Evolutionary conservation across 768 basidiomycete species (phyloP).

Genomic region (Cytidiella melzeri): DNA sequence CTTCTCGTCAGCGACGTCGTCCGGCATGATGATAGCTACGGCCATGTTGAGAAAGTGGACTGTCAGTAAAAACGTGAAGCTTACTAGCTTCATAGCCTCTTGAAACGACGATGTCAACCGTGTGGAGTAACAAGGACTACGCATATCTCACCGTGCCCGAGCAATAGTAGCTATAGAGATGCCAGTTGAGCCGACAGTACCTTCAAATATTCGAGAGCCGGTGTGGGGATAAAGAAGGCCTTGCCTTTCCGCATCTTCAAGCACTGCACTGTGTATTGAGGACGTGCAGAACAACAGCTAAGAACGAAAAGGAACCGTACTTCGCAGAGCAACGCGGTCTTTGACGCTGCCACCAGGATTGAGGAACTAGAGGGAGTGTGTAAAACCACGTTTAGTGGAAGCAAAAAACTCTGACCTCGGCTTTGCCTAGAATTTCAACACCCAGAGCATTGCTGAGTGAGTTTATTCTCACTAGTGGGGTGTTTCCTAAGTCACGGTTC

Average conservation of each 20-base stretch:
- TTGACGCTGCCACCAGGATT: conserved; percentile 99
- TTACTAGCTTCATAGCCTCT: conserved; percentile 88
- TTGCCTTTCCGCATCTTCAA: conserved; percentile 83
- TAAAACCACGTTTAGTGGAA: background rate
- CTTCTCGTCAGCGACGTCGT: conserved; percentile 89
- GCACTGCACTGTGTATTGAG: conserved; percentile 64
- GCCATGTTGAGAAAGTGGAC: background rate
- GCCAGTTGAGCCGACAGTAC: conserved; percentile 93
- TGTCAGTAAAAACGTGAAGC: conserved; percentile 19
- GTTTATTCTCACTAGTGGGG: conserved; percentile 86
- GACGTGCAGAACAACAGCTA: no score
- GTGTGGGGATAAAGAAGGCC: conserved; percentile 82
- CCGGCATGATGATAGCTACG: conserved; percentile 83
- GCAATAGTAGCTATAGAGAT: conserved; percentile 96
- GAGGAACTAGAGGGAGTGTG: conserved; percentile 55
- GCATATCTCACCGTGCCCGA: conserved; percentile 60
- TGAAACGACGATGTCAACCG: background rate
- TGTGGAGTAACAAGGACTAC: background rate
- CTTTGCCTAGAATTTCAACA: conserved; percentile 93
- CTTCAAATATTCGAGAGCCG: conserved; percentile 92
- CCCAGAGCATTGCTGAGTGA: conserved; percentile 88
- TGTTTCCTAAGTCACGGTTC: conserved; percentile 62
- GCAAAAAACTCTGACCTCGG: conserved; percentile 53
- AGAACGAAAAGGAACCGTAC: conserved; percentile 39
- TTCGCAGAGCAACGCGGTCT: conserved; percentile 91